Evolutionary conservation across 345 rosid genomes (phyloP), one percentile per base, ranked within the genome.

Genomic region (Kernera saxatilis): DNA sequence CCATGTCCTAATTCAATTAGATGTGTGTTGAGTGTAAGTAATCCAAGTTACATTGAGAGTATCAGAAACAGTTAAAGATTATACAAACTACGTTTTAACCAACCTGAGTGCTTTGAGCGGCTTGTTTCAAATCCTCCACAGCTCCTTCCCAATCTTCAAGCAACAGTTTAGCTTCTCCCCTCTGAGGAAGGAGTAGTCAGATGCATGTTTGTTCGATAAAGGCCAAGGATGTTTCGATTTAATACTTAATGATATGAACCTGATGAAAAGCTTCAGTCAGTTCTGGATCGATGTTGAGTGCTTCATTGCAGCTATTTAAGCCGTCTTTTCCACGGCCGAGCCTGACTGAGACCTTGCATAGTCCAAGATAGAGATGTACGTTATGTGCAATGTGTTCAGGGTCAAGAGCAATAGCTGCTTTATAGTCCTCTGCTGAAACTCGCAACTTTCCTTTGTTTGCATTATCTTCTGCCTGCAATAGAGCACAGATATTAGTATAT

Each of bases 81-180:
- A 68, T 21, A 10, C 14, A 60, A 61, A 18, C 4, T 18, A 26
- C 53, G 29, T 21, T 75, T 61, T 53, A 53, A 55, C 87, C 41
- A 79, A 94, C 98, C 97, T 92, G 97, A 54, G 98, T 90, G 60
- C 65, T 72, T 76, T 92, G 87, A 74, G 98, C 96, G 8, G 97
- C 99, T 26, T 87, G 71, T 71, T 90, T 90, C 39, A 92, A 72
- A 81, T 95, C 99, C 41, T 83, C 88, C 55, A 95, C 91, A 30
- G 99, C 99, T 74, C 99, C 99, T 86, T 92, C 98, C 93, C 93
- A 95, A 67, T 95, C 98, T 83, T 95, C 99, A 3, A 78, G 79
- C 77, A 95, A 79, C 59, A 92, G 84, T 86, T 90, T 92, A 74
- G 99, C 98, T 84, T 95, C 96, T 65, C 97, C 99, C 65, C 97